phyloP scores from a whole-genome alignment of 2,329 filamentous ascomycete species.

The Ascosphaera apis region DNA sequence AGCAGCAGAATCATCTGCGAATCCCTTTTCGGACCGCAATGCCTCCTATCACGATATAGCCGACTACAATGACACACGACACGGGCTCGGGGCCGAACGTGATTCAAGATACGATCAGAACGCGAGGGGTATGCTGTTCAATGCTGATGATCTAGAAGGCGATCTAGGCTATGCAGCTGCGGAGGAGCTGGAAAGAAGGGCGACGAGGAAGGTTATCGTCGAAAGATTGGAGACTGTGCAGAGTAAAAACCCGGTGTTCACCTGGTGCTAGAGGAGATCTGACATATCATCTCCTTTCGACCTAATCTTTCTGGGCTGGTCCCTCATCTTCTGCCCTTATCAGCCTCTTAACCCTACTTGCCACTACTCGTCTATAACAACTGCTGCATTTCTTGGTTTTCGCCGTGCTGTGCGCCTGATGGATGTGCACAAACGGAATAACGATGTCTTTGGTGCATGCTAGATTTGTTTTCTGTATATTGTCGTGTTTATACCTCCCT shows the following conservation, averaged over 20 bases:
- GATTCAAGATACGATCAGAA: background rate
- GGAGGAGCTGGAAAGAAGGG: conserved; percentile 65
- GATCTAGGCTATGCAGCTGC: conserved; percentile 89
- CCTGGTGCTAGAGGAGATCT: conserved; percentile 52
- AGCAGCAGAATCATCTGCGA: conserved; percentile 16
- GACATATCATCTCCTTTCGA: background rate
- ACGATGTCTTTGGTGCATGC: too few relatives aligned
- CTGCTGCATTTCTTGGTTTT: too few relatives aligned
- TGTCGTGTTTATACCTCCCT: too few relatives aligned
- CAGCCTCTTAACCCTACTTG: conserved; percentile 1
- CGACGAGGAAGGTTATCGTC: conserved; percentile 83
- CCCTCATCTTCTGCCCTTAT: background rate
- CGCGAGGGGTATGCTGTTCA: conserved; percentile 24
- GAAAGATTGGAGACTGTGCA: conserved; percentile 91
- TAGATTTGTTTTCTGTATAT: too few relatives aligned
- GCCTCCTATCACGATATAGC: conserved; percentile 7
- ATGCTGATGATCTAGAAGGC: conserved; percentile 62
- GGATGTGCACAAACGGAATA: too few relatives aligned
- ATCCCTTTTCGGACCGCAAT: conserved; percentile 12
- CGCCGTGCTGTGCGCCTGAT: too few relatives aligned
- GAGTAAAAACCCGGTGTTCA: conserved; percentile 85
- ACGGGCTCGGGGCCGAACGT: conserved; percentile 15
- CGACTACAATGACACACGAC: conserved; percentile 14
- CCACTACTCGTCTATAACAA: conserved; percentile 4
- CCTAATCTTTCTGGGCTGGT: too few relatives aligned